Base-by-base conservation (phyloP, 106 monocot species). In the Phalaenopsis aphrodite region DNA sequence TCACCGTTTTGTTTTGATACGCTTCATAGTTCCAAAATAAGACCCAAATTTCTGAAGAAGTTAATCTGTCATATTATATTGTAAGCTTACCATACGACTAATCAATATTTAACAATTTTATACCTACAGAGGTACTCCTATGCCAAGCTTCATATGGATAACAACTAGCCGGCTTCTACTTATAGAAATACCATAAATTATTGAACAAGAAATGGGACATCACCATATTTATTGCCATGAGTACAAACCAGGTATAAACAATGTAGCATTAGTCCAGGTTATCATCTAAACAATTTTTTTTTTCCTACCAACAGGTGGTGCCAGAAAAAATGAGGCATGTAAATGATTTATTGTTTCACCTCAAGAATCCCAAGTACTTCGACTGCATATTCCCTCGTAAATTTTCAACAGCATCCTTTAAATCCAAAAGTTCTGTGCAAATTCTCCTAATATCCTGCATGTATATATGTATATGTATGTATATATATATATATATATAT, bases 331-430 rank as follows among this genome's bases (percentile, higher is more conserved):
- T 14, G 2, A 69, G 69, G 14, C 11, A 38, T 10, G 8, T 30
- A 69, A 3, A 10, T 14, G 4, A 39, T 18, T 16, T 1, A 74
- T 19, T 45, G 74, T 45, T 42, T 80, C 87, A 96, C 96, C 97
- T 92, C 19, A 97, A 85, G 79, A 97, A 97, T 52, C 90, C 92
- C 16, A 89, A 79, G 69, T 89, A 90, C 66, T 94, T 97, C 16
- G 92, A 86, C 7, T 97, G 92, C 89, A 88, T 89, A 80, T 97
- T 94, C 15, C 92, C 94, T 68, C 85, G 89, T 15, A 97, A 72
- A 75, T 89, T 92, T 84, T 97, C 97, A 6, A 97, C 90, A 9
- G 94, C 92, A 86, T 97, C 97, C 84, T 97, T 97, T 69, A 94
- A 77, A 73, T 94, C 97, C 75, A 97, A 73, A 77, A 97, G 90